Base-by-base conservation (phyloP, 176 grass and related monocot genomes). In the Tillandsia fasciculata region DNA sequence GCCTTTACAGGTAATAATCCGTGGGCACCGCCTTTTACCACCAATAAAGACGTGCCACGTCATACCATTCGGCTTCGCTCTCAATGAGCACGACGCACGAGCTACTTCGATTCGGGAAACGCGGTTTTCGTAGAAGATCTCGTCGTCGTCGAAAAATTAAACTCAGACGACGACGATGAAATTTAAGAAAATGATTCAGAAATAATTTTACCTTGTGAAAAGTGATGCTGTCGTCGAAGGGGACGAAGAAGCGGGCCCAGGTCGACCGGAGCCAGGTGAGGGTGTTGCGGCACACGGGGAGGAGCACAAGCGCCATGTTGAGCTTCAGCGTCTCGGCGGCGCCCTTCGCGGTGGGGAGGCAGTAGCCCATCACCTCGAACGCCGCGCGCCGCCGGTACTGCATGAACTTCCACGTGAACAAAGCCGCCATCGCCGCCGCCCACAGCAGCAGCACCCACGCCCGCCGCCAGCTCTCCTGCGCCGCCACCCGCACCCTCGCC, bases 201-300 rank as follows among this genome's bases (percentile, higher is more conserved):
- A 42, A 42, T 42, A 42, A 6, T 64, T 85, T 64, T 85, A 99
- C 94, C 94, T 99, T 99, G 80, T 99, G 94, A 83, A 99, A 99
- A 69, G 89, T 90, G 84, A 99, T 99, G 72, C 78, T 99, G 76
- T 99, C 94, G 82, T 99, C 84, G 87, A 99, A 99, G 17, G 94
- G 94, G 50, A 99, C 89, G 82, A 93, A 90, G 84, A 81, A 90
- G 1, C 94, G 82, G 52, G 84, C 90, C 71, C 94, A 87, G 2
- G 94, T 90, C n/a, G 94, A 99, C 4, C 94, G 86, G 10, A 99
- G 87, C 87, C 94, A 99, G 1, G 94, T 99, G n/a, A 99, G 90
- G 12, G 94, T 99, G 72, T 93, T 99, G 11, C 94, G 84, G 80
- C 89, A 99, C 49, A 99, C 94, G 9, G 94, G 89, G 64, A 99